A percentile compares a stretch with the other conserved stretches of the same genome.
phyloP scores from a whole-genome alignment of 179 eudicot species.

The Dionaea muscipula region DNA sequence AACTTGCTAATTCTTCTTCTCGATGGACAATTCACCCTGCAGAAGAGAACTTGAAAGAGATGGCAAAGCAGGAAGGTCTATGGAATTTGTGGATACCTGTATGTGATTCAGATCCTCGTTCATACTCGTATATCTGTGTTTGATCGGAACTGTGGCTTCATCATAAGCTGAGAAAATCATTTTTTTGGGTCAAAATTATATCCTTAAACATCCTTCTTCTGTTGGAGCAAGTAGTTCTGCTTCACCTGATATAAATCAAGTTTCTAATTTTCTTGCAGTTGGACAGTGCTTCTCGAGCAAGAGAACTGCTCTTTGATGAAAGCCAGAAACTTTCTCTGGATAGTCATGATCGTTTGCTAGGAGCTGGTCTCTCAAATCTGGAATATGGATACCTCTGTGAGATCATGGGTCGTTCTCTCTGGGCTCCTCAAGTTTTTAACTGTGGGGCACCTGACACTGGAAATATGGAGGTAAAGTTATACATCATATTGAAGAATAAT shows the following conservation, averaged over 20 bases:
- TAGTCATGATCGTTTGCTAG: conserved; percentile 31
- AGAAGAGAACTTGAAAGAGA: conserved; percentile 78
- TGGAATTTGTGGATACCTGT: conserved; percentile 95
- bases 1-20: conserved; percentile 50
- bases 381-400: conserved; percentile 97
- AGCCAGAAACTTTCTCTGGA: conserved; percentile 17
- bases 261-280: conserved; percentile 29
- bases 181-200: not conserved
- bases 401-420: conserved; percentile 88
- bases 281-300: conserved; percentile 85
- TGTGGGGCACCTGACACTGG: conserved; percentile 99
- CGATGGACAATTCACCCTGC: conserved; percentile 90
- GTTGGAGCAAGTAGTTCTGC: not conserved
- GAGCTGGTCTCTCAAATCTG: conserved; percentile 86
- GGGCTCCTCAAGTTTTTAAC: conserved; percentile 95
- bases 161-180: not conserved
- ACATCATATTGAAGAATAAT: not conserved
- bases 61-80: conserved; percentile 78
- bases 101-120: conserved; percentile 18
- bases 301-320: conserved; percentile 43
- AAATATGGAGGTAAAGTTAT: conserved; percentile 82
- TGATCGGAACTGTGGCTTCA: not conserved
- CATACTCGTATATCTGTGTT: not conserved
- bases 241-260: not conserved
- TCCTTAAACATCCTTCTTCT: not conserved